These are phyloP conservation scores for Fomes fomentarius DNA, from an alignment of 1,284 basidiomycete genomes.

Conservation along the genomic window DNA sequence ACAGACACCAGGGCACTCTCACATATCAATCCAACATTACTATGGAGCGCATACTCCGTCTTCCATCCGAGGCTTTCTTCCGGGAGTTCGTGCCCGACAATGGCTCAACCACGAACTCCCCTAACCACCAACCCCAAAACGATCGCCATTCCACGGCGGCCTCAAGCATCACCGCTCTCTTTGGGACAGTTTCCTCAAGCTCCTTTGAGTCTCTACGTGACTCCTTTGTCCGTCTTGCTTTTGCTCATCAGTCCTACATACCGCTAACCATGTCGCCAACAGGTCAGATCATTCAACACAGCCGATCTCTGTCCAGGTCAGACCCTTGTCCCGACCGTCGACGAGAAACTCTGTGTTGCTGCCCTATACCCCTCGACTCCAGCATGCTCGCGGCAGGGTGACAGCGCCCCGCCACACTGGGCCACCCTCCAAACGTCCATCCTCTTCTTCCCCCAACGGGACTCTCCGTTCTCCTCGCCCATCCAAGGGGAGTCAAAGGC, in stretches of 20 bases:
- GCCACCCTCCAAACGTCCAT: background rate
- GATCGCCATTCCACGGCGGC: background rate
- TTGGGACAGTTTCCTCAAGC: background rate
- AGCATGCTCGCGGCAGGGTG: too few species aligned
- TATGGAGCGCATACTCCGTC: too few species aligned
- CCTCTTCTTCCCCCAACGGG: background rate
- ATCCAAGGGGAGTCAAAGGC: background rate
- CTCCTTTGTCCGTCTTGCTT: background rate
- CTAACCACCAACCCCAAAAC: background rate
- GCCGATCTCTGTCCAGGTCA: background rate
- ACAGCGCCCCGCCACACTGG: background rate
- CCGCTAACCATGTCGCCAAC: background rate
- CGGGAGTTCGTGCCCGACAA: background rate
- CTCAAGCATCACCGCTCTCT: background rate
- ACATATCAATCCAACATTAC: too few species aligned
- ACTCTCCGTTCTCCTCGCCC: background rate
- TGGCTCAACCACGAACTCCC: background rate
- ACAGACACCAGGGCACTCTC: too few species aligned
- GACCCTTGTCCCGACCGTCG: background rate
- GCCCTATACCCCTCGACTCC: background rate
- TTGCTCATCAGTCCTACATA: background rate
- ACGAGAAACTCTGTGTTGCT: background rate
- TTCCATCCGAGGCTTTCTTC: too few species aligned
- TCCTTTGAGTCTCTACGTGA: background rate
- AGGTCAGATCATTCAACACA: slow-evolving; percentile 2